Evolutionary conservation across 73 alveolate species (phyloP), one percentile per base, ranked within the genome.

Genomic region (Paramecium tetraurelia): DNA sequence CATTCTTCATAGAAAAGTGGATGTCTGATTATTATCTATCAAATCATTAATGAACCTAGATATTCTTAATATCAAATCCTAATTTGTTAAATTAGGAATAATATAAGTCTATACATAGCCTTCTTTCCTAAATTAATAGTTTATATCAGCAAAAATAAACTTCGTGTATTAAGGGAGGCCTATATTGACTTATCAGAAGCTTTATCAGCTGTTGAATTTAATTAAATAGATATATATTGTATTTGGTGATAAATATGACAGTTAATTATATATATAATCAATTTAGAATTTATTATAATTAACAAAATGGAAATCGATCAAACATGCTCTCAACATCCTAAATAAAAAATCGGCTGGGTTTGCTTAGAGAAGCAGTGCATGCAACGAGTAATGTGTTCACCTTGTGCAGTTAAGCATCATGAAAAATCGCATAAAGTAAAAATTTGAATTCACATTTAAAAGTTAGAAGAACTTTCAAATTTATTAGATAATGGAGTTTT

Each of bases 371-470:
- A 70, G 31, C 41, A 89, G 7, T 89, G 94, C 59, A 11, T 53
- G 14, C 31, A 77, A 70, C 22, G 94, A 14, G 94, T 89, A 5
- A 89, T 89, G 94, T 89, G 94, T 44, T 70, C 72, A 44, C 63
- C 87, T 24, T 89, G 94, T 83, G 94, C 94, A 21, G 94, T 89
- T 18, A 89, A 89, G 68, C 46, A 46, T 59, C 94, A 89, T 89
- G 87, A 89, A 21, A 69, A 63, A 89, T 70, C 58, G 2, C 94
- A 89, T 71, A 89, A 89, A 89, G 84, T 63, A 63, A 24, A 22
- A 24, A 22, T 63, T 63, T 63, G 41, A 63, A 63, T 31, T 63
- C 35, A 31, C 48, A 63, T 31, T 63, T 12, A 31, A 63, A 63
- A 63, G 84, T 48, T 80, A 46, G 90, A 80, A 80, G 90, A 80